phyloP scores from a whole-genome alignment of 2,329 filamentous ascomycete species.

The Phialophora macrospora region DNA sequence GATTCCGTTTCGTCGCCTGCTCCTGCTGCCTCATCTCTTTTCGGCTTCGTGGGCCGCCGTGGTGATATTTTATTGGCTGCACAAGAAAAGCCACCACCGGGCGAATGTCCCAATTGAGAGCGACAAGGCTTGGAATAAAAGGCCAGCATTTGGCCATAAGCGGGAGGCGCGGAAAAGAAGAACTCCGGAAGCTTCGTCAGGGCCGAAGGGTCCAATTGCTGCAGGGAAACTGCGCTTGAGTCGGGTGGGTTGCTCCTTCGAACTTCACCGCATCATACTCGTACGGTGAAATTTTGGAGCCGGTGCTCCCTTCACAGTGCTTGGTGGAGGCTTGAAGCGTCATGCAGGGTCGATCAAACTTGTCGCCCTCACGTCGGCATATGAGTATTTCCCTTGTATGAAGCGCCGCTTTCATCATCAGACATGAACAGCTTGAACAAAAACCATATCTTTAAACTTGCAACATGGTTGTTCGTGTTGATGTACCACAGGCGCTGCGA shows the following conservation, averaged over 20 bases:
- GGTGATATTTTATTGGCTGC: not conserved
- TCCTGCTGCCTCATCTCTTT: not conserved
- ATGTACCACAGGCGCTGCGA: conserved; percentile 8
- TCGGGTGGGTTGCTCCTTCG: conserved; percentile 1
- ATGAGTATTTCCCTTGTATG: not conserved
- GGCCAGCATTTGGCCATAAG: conserved; percentile 1
- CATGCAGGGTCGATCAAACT: conserved; percentile 1
- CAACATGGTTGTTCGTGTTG: not conserved
- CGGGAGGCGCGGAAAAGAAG: conserved; percentile 15
- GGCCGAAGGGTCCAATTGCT: conserved; percentile 5
- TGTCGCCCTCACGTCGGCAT: not conserved
- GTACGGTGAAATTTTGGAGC: not conserved
- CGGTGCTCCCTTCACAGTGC: not conserved
- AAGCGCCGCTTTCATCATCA: not conserved
- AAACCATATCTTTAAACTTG: not conserved
- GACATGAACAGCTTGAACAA: not conserved
- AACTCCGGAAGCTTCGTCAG: conserved; percentile 14
- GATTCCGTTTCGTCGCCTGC: not conserved
- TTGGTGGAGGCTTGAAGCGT: not conserved
- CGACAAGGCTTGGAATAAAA: conserved; percentile 4
- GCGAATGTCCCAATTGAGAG: conserved; percentile 9
- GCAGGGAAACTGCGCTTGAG: not conserved
- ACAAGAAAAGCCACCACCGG: conserved; percentile 9
- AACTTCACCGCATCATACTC: not conserved
- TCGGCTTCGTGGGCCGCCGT: not conserved